A percentile compares a stretch with the other conserved stretches of the same genome.
phyloP scores from a whole-genome alignment of 2,329 filamentous ascomycete species.

The Verticillium tricorpus region DNA sequence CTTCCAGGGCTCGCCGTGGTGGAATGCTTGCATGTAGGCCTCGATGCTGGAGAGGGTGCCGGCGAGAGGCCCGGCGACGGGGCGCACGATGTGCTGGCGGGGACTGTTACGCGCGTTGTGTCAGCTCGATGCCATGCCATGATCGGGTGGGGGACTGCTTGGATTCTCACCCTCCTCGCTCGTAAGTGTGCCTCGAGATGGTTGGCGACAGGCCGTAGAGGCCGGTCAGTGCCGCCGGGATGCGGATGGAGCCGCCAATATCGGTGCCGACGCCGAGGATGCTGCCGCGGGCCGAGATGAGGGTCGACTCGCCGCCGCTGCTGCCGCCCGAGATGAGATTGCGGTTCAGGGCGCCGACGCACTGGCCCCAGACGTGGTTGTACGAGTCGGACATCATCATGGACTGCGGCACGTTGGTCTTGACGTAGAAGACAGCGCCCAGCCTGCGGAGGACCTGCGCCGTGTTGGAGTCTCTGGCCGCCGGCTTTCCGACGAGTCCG shows the following conservation, averaged over 20 bases:
- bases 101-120: neutral
- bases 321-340: slow-evolving; percentile 34
- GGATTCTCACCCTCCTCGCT: slow-evolving; percentile 17
- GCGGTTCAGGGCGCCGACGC: slow-evolving; percentile 33
- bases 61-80: slow-evolving; percentile 13
- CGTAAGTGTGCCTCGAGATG: slow-evolving; percentile 20
- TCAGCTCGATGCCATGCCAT: neutral
- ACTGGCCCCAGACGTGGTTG: slow-evolving; percentile 35
- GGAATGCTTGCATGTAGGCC: slow-evolving; percentile 30
- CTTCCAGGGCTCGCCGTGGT: slow-evolving; percentile 35
- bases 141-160: neutral
- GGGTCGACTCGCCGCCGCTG: slow-evolving; percentile 37
- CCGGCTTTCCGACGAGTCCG: slow-evolving; percentile 55
- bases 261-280: slow-evolving; percentile 39
- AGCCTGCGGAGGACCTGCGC: slow-evolving; percentile 33
- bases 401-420: slow-evolving; percentile 36
- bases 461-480: slow-evolving; percentile 33
- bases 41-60: slow-evolving; percentile 26
- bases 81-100: slow-evolving; percentile 30
- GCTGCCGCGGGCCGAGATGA: slow-evolving; percentile 33
- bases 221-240: slow-evolving; percentile 38
- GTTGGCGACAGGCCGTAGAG: slow-evolving; percentile 38
- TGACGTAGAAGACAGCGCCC: slow-evolving; percentile 37
- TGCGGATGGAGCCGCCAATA: slow-evolving; percentile 40
- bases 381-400: slow-evolving; percentile 26